These are phyloP conservation scores for Fonsecaea pedrosoi DNA, from an alignment of 2,329 filamentous ascomycete genomes.

Conservation along the genomic window DNA sequence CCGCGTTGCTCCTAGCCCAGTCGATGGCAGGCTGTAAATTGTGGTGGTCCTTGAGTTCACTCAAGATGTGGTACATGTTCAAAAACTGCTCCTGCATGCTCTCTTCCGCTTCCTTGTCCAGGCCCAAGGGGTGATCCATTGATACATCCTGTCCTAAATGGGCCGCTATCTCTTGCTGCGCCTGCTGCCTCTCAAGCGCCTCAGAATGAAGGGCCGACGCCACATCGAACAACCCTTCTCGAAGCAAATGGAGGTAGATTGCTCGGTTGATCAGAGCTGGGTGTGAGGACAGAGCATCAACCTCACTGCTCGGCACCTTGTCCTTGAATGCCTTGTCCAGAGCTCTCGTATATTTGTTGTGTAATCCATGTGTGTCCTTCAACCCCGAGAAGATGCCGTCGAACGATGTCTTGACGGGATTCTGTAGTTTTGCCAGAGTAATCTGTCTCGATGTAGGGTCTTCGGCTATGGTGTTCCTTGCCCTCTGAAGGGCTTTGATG, in stretches of 20 bases:
- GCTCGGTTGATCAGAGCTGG: slow-evolving; percentile 84
- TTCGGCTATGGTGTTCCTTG: slow-evolving; percentile 75
- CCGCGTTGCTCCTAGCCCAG: slow-evolving; percentile 78
- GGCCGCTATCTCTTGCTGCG: slow-evolving; percentile 43
- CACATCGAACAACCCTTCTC: slow-evolving; percentile 90
- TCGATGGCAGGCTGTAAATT: slow-evolving; percentile 83
- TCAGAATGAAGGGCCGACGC: slow-evolving; percentile 85
- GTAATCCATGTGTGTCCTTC: slow-evolving; percentile 80
- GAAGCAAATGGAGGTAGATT: slow-evolving; percentile 93
- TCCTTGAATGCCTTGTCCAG: slow-evolving; percentile 80
- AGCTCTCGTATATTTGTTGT: slow-evolving; percentile 83
- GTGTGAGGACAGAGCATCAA: slow-evolving; percentile 79
- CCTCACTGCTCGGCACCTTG: slow-evolving; percentile 74
- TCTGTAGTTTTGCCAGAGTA: slow-evolving; percentile 82
- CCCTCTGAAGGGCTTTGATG: slow-evolving; percentile 75
- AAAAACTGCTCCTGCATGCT: slow-evolving; percentile 74
- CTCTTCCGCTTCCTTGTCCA: slow-evolving; percentile 45
- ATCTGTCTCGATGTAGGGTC: slow-evolving; percentile 75
- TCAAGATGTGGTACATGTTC: slow-evolving; percentile 88
- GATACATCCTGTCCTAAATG: slow-evolving; percentile 43
- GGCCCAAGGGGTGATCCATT: slow-evolving; percentile 37
- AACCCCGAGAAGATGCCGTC: slow-evolving; percentile 80
- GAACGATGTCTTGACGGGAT: slow-evolving; percentile 79
- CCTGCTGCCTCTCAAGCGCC: slow-evolving; percentile 43
- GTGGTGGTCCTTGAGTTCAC: slow-evolving; percentile 71